Evolutionary conservation across 495 filamentous ascomycete genomes (phyloP).

Genomic region (Chaetomium tenue): DNA sequence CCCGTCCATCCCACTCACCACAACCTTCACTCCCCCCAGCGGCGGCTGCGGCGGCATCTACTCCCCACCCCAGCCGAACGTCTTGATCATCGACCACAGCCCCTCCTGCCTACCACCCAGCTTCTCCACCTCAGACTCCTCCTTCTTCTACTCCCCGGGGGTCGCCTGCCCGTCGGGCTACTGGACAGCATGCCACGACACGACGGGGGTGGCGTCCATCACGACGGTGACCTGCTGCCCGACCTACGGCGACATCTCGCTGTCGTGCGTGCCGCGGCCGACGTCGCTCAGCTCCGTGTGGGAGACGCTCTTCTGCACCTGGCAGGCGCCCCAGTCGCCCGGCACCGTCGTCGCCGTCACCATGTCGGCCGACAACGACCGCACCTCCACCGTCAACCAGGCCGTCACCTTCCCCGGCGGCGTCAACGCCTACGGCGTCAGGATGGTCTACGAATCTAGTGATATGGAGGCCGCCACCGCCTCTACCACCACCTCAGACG

Average conservation of each 20-base stretch:
- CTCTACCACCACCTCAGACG: neutral
- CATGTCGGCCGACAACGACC: neutral
- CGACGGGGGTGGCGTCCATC: slow-evolving; percentile 14
- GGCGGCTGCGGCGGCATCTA: slow-evolving; percentile 16
- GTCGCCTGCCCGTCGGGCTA: slow-evolving; percentile 19
- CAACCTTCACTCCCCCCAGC: slow-evolving; percentile 7
- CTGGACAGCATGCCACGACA: slow-evolving; percentile 22
- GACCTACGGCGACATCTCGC: slow-evolving; percentile 15
- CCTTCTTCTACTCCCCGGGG: slow-evolving; percentile 19
- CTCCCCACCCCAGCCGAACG: neutral
- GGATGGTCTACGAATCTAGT: slow-evolving; percentile 14
- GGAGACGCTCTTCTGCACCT: slow-evolving; percentile 19
- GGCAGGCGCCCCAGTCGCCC: neutral
- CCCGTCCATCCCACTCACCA: slow-evolving; percentile 7
- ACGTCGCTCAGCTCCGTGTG: neutral
- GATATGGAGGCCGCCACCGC: neutral
- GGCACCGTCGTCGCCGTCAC: slow-evolving; percentile 11
- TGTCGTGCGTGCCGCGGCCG: slow-evolving; percentile 16
- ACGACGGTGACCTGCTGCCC: slow-evolving; percentile 23
- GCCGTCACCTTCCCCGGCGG: neutral
- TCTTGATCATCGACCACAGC: slow-evolving; percentile 15
- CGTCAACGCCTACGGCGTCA: slow-evolving; percentile 17
- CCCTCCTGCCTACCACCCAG: slow-evolving; percentile 13
- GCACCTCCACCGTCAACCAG: slow-evolving; percentile 1
- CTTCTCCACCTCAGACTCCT: slow-evolving; percentile 16